These are phyloP conservation scores for Candida fluviatilis DNA, from an alignment of 805 yeast species.

Conservation along the genomic window DNA sequence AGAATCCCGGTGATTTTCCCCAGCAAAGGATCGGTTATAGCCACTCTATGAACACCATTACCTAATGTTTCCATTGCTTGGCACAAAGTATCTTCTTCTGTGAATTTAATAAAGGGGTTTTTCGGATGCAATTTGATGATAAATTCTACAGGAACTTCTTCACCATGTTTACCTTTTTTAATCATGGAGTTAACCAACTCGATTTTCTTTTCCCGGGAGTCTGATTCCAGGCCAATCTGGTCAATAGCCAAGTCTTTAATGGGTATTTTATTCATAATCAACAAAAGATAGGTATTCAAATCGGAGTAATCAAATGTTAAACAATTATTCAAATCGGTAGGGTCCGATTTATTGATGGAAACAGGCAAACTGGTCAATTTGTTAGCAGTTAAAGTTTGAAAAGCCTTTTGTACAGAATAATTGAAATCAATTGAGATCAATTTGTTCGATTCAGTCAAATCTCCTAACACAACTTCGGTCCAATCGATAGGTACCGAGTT, in stretches of 20 bases:
- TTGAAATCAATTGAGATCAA: conserved; percentile 64
- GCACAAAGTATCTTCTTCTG: conserved; percentile 62
- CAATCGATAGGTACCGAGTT: conserved; percentile 43
- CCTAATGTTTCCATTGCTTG: conserved; percentile 84
- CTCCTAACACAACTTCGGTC: conserved; percentile 67
- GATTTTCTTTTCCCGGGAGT: conserved; percentile 22
- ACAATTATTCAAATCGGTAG: conserved; percentile 56
- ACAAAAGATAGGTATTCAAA: conserved; percentile 76
- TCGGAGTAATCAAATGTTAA: conserved; percentile 90
- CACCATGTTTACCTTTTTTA: conserved; percentile 74
- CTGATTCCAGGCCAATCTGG: conserved; percentile 24
- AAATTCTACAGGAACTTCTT: conserved; percentile 87
- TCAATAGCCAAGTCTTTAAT: conserved; percentile 31
- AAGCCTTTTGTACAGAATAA: conserved; percentile 82
- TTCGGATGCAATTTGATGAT: conserved; percentile 82
- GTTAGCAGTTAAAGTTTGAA: conserved; percentile 66
- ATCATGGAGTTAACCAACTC: conserved; percentile 41
- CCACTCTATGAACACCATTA: conserved; percentile 93
- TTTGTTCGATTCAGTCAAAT: conserved; percentile 74
- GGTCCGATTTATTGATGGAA: conserved; percentile 35
- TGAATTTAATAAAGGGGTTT: conserved; percentile 79
- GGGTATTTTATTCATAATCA: conserved; percentile 71
- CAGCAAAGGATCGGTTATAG: conserved; percentile 49
- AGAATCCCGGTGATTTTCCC: conserved; percentile 70
- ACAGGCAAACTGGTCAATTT: conserved; percentile 88